Conservation (phyloP, 192 early-diverging fungal species). For the Podila clonocystis region DNA sequence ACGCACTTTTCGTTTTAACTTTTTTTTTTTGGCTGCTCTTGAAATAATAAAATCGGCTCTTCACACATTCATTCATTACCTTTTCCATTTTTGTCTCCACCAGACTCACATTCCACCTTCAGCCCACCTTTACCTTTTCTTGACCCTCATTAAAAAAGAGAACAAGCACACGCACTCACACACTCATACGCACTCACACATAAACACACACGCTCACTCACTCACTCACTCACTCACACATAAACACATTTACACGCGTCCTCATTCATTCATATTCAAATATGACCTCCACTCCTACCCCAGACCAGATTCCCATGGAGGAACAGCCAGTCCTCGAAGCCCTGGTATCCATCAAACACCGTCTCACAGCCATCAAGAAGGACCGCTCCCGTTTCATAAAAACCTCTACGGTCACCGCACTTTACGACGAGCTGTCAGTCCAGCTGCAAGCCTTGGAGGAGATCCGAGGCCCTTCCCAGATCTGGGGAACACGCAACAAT, state of each 20-base stretch:
- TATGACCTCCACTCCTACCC: conserved; percentile 45
- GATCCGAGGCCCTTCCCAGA: conserved; percentile 48
- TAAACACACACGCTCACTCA: background rate
- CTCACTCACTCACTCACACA: no score
- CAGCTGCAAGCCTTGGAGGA: conserved; percentile 57
- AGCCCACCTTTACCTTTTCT: background rate
- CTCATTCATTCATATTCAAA: background rate
- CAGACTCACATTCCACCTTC: background rate
- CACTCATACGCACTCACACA: background rate
- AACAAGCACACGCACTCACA: background rate
- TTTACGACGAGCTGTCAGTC: conserved; percentile 69
- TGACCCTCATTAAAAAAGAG: background rate
- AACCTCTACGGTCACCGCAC: conserved; percentile 65
- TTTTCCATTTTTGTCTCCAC: background rate
- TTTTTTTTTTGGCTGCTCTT: no score
- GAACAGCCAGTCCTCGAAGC: conserved; percentile 75
- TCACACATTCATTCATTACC: background rate
- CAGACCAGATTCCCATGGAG: conserved; percentile 53
- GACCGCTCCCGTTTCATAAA: conserved; percentile 76
- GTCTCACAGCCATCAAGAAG: conserved; percentile 77
- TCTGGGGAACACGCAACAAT: conserved; percentile 53
- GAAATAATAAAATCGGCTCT: background rate
- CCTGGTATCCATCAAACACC: conserved; percentile 74
- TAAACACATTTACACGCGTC: background rate
- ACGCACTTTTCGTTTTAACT: no score